Base-by-base conservation (phyloP, 805 yeast genomes). In the Schwanniomyces occidentalis region DNA sequence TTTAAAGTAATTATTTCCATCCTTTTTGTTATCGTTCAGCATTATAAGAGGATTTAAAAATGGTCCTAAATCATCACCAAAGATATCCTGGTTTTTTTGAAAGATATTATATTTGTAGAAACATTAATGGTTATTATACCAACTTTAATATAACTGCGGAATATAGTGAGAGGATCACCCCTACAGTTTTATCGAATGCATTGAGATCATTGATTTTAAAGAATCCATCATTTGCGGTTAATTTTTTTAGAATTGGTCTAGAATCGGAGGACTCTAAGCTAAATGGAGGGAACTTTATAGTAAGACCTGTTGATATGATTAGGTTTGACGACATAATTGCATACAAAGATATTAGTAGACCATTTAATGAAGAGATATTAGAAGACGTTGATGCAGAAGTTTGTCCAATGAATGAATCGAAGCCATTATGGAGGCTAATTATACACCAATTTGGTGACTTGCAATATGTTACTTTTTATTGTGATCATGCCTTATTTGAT, bases 401-500 rank as follows among this genome's bases (percentile, higher is more conserved):
- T 8, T 19, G 39, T 5, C 23, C 29, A 4, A 30, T 44, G 31
- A 35, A 48, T 27, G 34, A n/a, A 2, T 16, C 37, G 5, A 18
- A 39, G 3, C 58, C 61, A 4, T 30, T 51, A 4, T 58, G 63
- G 63, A 45, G 38, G 31, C 29, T 55, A 4, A 8, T 40, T 25
- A 38, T 58, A 16, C 34, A 36, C 20, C 46, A 47, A 30, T 24
- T 31, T 15, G 19, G 26, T 1, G 40, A 34, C 3, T 35, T 20
- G 10, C 52, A 48, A 27, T 46, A 53, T 32, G 7, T 56, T 6
- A 28, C 54, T 8, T 48, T 63, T 23, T 32, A 31, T 16, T 56
- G 52, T 35, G 61, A 62, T 16, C 69, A 56, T 36, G 17, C 52
- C 3, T 37, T 59, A 8, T 52, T 56, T 26, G 71, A 65, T 42